Percentiles rank a stretch among this genome's conserved stretches.
These are phyloP conservation scores for Talaromyces ruber DNA, from an alignment of 495 filamentous ascomycete genomes.

Conservation along the genomic window DNA sequence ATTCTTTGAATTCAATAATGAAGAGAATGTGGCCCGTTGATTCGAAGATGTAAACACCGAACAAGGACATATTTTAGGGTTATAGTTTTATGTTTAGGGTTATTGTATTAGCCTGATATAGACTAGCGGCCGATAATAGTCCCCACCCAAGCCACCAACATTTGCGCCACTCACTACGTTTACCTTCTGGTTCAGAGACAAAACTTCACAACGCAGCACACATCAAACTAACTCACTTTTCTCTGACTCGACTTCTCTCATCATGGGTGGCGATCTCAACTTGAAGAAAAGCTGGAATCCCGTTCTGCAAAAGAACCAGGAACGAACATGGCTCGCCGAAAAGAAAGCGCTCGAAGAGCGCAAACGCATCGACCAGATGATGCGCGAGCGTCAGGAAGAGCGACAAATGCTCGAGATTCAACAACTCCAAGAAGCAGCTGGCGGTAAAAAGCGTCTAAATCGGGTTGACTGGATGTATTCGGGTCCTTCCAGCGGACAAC, in stretches of 20 bases:
- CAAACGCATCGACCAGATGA: constrained; percentile 77
- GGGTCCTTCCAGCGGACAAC: constrained; percentile 71
- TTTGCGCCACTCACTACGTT: not conserved
- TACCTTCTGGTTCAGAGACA: not conserved
- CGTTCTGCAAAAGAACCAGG: constrained; percentile 72
- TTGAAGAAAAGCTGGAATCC: constrained; percentile 96
- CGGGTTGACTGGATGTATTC: constrained; percentile 98
- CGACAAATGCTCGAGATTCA: constrained; percentile 87
- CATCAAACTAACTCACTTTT: not conserved
- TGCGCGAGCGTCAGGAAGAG: constrained; percentile 91
- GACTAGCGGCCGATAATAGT: not conserved
- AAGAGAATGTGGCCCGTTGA: not conserved
- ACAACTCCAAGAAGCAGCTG: constrained; percentile 79
- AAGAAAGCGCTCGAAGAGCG: constrained; percentile 92
- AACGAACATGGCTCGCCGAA: constrained; percentile 76
- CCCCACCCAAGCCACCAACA: not conserved
- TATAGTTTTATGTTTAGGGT: not conserved
- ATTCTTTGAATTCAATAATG: not conserved
- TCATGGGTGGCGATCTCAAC: constrained; percentile 85
- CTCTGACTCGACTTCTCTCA: constrained; percentile 19
- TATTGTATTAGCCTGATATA: not conserved
- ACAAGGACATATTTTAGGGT: not conserved
- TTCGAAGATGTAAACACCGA: not conserved
- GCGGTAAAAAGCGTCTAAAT: constrained; percentile 62
- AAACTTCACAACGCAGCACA: not conserved